A percentile compares a stretch with the other conserved stretches of the same genome.
Conservation (phyloP, 2,329 filamentous ascomycete genomes). For the Escovopsis sp. region DNA sequence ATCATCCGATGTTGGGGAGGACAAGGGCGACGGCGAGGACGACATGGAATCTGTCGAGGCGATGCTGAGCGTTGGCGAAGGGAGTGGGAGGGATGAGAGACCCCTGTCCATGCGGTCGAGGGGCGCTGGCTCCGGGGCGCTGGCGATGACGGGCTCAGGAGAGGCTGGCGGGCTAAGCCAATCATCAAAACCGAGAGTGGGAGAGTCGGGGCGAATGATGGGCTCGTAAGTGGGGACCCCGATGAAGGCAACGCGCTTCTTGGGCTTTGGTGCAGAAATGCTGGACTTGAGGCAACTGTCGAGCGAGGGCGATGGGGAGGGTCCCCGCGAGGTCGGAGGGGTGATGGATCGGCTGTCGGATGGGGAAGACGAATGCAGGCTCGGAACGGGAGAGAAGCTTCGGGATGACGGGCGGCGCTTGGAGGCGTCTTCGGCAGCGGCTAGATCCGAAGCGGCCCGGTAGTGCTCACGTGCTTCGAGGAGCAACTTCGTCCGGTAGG, state of each 20-base stretch:
- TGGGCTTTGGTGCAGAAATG: slow-evolving; percentile 13
- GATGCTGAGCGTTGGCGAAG: slow-evolving; percentile 4
- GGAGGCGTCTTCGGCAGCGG: slow-evolving; percentile 29
- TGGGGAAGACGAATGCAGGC: slow-evolving; percentile 30
- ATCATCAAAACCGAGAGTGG: slow-evolving; percentile 42
- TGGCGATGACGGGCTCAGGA: slow-evolving; percentile 10
- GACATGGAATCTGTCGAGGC: slow-evolving; percentile 1
- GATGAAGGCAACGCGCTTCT: slow-evolving; percentile 26
- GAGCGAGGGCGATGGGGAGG: slow-evolving; percentile 23
- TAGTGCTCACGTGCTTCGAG: slow-evolving; percentile 39
- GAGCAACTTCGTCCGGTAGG: slow-evolving; percentile 32
- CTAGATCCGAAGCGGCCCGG: slow-evolving; percentile 30
- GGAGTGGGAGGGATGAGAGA: slow-evolving; percentile 1
- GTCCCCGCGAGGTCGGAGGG: slow-evolving; percentile 31
- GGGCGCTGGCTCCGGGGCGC: slow-evolving; percentile 7
- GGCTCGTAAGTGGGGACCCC: slow-evolving; percentile 26
- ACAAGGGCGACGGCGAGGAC: background rate
- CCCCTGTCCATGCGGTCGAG: background rate
- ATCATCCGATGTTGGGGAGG: slow-evolving; percentile 6
- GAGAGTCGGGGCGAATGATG: slow-evolving; percentile 42
- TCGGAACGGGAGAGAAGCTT: slow-evolving; percentile 24
- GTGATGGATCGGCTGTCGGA: slow-evolving; percentile 29
- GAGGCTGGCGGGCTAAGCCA: slow-evolving; percentile 15
- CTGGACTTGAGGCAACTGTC: slow-evolving; percentile 6
- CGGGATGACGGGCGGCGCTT: slow-evolving; percentile 25